Percentiles rank a stretch among this genome's conserved stretches.
Evolutionary conservation across 2,329 filamentous ascomycete species (phyloP).

Genomic region (Fusarium incarnatum): DNA sequence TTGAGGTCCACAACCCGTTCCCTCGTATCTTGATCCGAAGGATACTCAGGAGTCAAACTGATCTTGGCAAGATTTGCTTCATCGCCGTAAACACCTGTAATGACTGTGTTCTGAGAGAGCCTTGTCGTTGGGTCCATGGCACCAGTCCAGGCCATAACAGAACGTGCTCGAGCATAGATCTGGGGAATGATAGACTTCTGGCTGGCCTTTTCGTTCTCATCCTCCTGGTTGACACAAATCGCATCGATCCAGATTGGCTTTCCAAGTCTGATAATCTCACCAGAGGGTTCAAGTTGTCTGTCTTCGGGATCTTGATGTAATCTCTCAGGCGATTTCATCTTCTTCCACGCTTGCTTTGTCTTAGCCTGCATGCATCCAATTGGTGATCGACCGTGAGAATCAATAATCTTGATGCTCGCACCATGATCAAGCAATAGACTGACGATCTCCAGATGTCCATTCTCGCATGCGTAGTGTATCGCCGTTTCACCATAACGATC

Average conservation of each 20-base stretch:
- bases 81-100: background rate
- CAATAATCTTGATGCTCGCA: background rate
- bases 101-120: background rate
- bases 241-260: background rate
- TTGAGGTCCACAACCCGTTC: background rate
- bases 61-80: background rate
- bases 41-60: background rate
- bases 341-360: background rate
- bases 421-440: background rate
- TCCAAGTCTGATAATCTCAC: background rate
- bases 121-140: background rate
- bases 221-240: background rate
- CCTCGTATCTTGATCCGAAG: background rate
- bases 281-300: background rate
- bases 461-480: background rate
- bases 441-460: background rate
- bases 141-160: background rate
- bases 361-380: background rate
- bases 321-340: background rate
- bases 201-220: background rate
- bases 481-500: background rate
- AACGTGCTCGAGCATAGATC: background rate
- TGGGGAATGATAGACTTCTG: background rate
- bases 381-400: background rate
- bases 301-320: background rate